Evolutionary conservation across 345 rosid genomes (phyloP), one percentile per base, ranked within the genome.

Genomic region (Boechera retrofracta): DNA sequence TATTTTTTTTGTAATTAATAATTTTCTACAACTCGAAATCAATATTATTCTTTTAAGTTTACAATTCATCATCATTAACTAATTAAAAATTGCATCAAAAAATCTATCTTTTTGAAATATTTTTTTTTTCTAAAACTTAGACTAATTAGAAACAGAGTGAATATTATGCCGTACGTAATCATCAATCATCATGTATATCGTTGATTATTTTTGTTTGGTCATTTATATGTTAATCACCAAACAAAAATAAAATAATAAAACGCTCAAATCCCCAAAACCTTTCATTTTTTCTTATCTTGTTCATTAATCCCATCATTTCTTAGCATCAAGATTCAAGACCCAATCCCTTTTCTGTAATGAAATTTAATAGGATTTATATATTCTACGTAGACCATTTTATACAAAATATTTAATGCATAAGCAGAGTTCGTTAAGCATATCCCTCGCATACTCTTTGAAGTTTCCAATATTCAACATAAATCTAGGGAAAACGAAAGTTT

Each of bases 391-490:
- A 60, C 59, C 11, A 1, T 26, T 72, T 61, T 8, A 4, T 4
- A 39, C 32, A 21, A 0, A 6, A 58, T 74, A 35, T 6, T 33
- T 28, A 28, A 36, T 75, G 48, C 16, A 41, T 28, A 7, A 59
- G 10, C 8, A 7, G 60, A 59, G 44, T 32, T 59, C 68, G 68
- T 68, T 28, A 58, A 38, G 53, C 69, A 62, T 51, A 28, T 31
- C 53, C 68, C 39, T 62, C 52, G 52, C 67, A 58, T 67, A 54
- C 26, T 75, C 55, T 68, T 60, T 67, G 10, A 59, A 75, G 29
- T 38, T 75, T 76, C 79, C 60, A 76, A 39, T 51, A 60, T 52
- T 49, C 33, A 51, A 49, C 47, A 49, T n/a, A 39, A 67, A 31
- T 48, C 51, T 26, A 28, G 29, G 13, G 21, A 52, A 51, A 61